Evolutionary conservation across 108 stramenopile species (phyloP), one percentile per base, ranked within the genome.

Genomic region (Craspedostauros australis): DNA sequence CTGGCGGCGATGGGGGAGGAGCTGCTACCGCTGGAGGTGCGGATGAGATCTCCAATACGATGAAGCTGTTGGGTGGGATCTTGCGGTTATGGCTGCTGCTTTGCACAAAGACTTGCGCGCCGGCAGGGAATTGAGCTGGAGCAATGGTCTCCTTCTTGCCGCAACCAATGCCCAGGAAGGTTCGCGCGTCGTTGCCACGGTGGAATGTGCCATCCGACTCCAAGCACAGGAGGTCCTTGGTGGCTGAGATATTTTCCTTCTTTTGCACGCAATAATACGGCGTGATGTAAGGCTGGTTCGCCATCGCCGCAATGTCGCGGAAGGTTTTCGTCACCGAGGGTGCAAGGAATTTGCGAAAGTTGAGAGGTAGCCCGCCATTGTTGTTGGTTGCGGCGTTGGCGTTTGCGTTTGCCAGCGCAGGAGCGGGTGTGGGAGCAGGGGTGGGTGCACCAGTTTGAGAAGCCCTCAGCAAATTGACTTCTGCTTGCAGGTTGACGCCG

Each of bases 41-140:
- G 34, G 12, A 8, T 9, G 34, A 36, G 12, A n/a, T 45, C 44
- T 45, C 44, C 21, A 45, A n/a, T 14, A 45, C 9, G 11, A 45
- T n/a, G 23, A n/a, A 8, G 9, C 11, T 12, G 44, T 45, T 45
- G 9, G 8, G 8, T 9, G 44, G 44, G 12, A 45, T 45, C 44
- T 45, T 45, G 44, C 44, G 44, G 44, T 45, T 45, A n/a, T 45
- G 44, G 44, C 44, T 45, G 8, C 11, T 23, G 23, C 44, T 45
- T 25, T 45, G 44, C 23, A 45, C 44, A 45, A 45, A 45, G 21
- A 45, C 44, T n/a, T 45, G 11, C 9, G 23, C 44, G 8, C 44
- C 44, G 12, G 44, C 44, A 19, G 44, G 44, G 44, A 45, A 12
- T 19, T 45, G 21, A 12, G 11, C 44, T n/a, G 44, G 44, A 12